Evolutionary conservation across 257 asterid genomes (phyloP), one percentile per base, ranked within the genome.

Genomic region (Striga asiatica): DNA sequence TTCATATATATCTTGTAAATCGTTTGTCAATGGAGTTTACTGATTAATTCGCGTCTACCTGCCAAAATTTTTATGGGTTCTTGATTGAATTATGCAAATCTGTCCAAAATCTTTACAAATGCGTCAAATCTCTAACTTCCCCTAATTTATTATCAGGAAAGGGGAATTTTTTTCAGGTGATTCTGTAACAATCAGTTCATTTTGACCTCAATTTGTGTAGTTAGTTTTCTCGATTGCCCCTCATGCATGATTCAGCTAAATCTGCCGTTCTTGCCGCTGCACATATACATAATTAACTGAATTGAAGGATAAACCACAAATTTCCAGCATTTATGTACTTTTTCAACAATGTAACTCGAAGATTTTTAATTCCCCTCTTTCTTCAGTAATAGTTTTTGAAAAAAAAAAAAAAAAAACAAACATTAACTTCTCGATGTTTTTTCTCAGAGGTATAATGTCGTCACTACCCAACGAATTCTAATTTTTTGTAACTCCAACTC

Each of bases 361-460:
- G 58, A 27, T 14, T 64, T 13, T 29, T 1, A 16, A 22, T 3
- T 4, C 6, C 51, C 34, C 8, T 6, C 0, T 7, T 20, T 20
- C 12, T 10, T 13, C 14, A 42, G 41, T 34, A n/a, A 22, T 48
- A 22, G n/a, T 42, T 62, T 27, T 27, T 21, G 18, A 27, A 35
- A 35, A n/a, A n/a, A n/a, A n/a, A n/a, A n/a, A n/a, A n/a, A n/a
- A n/a, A n/a, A n/a, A n/a, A n/a, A 52, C 66, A 81, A 18, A 41
- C 4, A 20, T 31, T 2, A 71, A 54, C 64, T 74, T 81, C 72
- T 83, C 54, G 87, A 60, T 56, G 11, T 43, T 42, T 68, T 61
- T 51, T 0, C 67, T 59, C 22, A 67, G n/a, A n/a, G n/a, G n/a
- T n/a, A n/a, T n/a, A n/a, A 91, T 91, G 98, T 95, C 86, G 64